A percentile compares a stretch with the other conserved stretches of the same genome.
phyloP scores from a whole-genome alignment of 1,284 basidiomycete genomes.

The Puccinia horiana region DNA sequence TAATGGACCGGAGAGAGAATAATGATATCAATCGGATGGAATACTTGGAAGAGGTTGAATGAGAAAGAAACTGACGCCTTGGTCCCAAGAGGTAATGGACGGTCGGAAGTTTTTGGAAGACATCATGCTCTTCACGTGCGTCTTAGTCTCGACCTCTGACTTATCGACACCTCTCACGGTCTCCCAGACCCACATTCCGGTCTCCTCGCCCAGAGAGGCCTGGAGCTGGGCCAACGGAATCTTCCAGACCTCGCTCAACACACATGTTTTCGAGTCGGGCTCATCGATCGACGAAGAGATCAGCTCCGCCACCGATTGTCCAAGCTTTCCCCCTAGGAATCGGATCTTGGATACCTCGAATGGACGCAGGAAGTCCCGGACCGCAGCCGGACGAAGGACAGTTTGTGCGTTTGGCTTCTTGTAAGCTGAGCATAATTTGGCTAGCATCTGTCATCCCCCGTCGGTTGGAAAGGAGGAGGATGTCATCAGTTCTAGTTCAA shows the following conservation, averaged over 20 bases:
- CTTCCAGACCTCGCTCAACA: constrained; percentile 54
- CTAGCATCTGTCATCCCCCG: constrained; percentile 50
- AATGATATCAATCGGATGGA: neutral
- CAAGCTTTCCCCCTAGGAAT: constrained; percentile 91
- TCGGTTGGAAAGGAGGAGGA: neutral
- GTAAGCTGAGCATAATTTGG: constrained; percentile 79
- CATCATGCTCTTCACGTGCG: constrained; percentile 83
- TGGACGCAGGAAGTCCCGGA: constrained; percentile 75
- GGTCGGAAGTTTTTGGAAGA: constrained; percentile 86
- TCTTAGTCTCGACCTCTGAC: constrained; percentile 76
- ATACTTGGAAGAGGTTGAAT: neutral
- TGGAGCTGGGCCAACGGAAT: constrained; percentile 73
- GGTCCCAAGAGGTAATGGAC: constrained; percentile 70
- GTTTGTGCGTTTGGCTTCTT: constrained; percentile 83
- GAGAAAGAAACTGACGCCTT: constrained; percentile 62
- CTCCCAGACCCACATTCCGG: constrained; percentile 61
- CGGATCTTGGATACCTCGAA: constrained; percentile 93
- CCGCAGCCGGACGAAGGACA: constrained; percentile 76
- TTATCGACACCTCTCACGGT: constrained; percentile 66
- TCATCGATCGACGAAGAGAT: neutral
- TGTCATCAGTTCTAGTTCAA: constrained; percentile 11
- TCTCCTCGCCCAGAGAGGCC: constrained; percentile 76
- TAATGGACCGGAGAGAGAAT: neutral
- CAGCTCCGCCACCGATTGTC: constrained; percentile 73
- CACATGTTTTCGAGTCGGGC: neutral